Base-by-base conservation (phyloP, 139 green algal species). In the Yamagishiella unicocca region DNA sequence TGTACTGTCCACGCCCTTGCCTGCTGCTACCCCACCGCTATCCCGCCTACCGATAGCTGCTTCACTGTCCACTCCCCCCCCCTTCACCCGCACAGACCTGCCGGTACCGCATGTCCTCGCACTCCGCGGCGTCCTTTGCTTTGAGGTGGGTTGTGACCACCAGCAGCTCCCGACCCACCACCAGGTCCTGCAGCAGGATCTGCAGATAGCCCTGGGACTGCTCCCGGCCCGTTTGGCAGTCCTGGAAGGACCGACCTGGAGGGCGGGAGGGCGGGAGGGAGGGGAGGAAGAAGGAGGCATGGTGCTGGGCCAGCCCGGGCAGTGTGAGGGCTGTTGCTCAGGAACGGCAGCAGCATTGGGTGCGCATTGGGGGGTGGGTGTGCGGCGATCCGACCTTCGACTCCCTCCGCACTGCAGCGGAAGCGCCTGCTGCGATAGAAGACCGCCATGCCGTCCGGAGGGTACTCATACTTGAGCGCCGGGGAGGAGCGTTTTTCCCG, bases 91-190 rank as follows among this genome's bases (percentile, higher is more conserved):
- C n/a, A n/a, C n/a, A n/a, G n/a, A 94, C 93, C 87, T 95, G 92
- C 33, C 79, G 53, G 12, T 88, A 35, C 1, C 92, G 88, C 22
- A 92, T 89, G 4, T 85, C 85, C 38, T 95, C 89, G 50, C 93
- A 92, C 22, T 85, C 89, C 4, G 42, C 72, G 19, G 93, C 92
- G 17, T 90, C 92, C 87, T 96, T 96, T 55, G 94, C 93, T 68
- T 96, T 96, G 1, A 96, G 84, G 88, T 96, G 94, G 4, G 93
- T 95, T 12, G 90, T 94, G 12, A 90, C 93, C 14, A 94, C 82
- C 55, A 95, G 42, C 50, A 96, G 50, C 8, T 81, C 4, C n/a
- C 43, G 40, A 10, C 68, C 62, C 58, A 85, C 54, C 24, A 53
- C 37, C 33, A 62, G 66, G 68, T 90, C 89, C n/a, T 83, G 31